These are phyloP conservation scores for Xylariales sp. DNA, from an alignment of 2,329 filamentous ascomycete species.

Conservation along the genomic window DNA sequence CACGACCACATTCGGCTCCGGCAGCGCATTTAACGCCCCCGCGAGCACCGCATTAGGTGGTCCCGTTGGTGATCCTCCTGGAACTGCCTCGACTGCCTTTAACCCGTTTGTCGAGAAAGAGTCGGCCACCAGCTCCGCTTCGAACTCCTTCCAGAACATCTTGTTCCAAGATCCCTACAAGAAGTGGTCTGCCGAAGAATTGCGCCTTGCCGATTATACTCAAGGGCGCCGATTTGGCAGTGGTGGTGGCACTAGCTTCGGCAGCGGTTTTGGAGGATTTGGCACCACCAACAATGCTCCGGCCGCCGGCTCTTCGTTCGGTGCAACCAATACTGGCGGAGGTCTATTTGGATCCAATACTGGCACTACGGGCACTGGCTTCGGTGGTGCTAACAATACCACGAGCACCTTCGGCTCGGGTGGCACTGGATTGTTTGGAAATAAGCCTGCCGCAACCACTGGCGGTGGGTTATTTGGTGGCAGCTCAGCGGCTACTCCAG, in stretches of 20 bases:
- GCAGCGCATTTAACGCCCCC: slow-evolving; percentile 39
- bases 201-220: slow-evolving; percentile 81
- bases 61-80: slow-evolving; percentile 55
- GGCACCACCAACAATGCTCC: slow-evolving; percentile 9
- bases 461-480: slow-evolving; percentile 41
- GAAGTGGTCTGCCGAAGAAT: slow-evolving; percentile 86
- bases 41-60: slow-evolving; percentile 42
- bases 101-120: slow-evolving; percentile 71
- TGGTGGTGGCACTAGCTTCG: slow-evolving; percentile 66
- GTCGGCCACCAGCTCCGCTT: slow-evolving; percentile 39
- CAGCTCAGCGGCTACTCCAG: slow-evolving; percentile 17
- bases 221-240: slow-evolving; percentile 83
- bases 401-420: slow-evolving; percentile 28
- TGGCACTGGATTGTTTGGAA: slow-evolving; percentile 40
- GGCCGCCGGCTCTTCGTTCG: slow-evolving; percentile 20
- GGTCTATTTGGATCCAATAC: slow-evolving; percentile 23
- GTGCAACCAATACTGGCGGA: slow-evolving; percentile 22
- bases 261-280: slow-evolving; percentile 8
- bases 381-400: slow-evolving; percentile 21
- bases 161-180: slow-evolving; percentile 75
- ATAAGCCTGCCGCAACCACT: slow-evolving; percentile 11
- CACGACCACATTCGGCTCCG: slow-evolving; percentile 29
- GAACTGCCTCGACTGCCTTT: slow-evolving; percentile 68
- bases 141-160: slow-evolving; percentile 73
- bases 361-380: slow-evolving; percentile 13